These are phyloP conservation scores for Cutaneotrichosporon cyanovorans DNA, from an alignment of 1,284 basidiomycete genomes.

Conservation along the genomic window DNA sequence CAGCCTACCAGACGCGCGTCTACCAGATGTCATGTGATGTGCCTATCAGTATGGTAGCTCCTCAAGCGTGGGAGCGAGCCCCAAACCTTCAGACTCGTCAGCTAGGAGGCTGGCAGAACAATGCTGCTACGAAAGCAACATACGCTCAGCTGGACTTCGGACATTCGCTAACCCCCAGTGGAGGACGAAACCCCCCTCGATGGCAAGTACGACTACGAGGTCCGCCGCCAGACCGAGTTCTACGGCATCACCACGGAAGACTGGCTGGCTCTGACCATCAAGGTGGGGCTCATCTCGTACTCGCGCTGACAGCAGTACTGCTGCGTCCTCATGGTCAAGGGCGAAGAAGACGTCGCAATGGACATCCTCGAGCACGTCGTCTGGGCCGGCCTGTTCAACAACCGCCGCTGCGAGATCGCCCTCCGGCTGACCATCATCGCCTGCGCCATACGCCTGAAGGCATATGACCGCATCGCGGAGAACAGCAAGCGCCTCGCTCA, in stretches of 20 bases:
- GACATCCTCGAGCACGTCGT: slow-evolving; percentile 73
- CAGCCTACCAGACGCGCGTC: too few species aligned
- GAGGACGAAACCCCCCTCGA: slow-evolving; percentile 36
- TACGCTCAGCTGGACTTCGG: too few species aligned
- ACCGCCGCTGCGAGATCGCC: slow-evolving; percentile 57
- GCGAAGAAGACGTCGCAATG: slow-evolving; percentile 60
- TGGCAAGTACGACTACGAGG: slow-evolving; percentile 21
- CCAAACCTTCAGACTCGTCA: too few species aligned
- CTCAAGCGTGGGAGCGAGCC: too few species aligned
- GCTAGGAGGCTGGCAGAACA: too few species aligned
- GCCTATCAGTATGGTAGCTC: too few species aligned
- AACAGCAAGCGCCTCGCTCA: slow-evolving; percentile 48
- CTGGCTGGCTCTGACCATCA: slow-evolving; percentile 78
- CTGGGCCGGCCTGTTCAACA: slow-evolving; percentile 67
- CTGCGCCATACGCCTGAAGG: slow-evolving; percentile 57
- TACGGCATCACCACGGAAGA: slow-evolving; percentile 75
- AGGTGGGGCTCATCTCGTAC: slow-evolving; percentile 52
- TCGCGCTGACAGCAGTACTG: slow-evolving; percentile 57
- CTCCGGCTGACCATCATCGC: slow-evolving; percentile 68
- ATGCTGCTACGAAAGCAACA: too few species aligned
- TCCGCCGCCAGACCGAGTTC: slow-evolving; percentile 50
- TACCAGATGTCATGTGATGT: too few species aligned
- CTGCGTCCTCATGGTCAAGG: slow-evolving; percentile 62
- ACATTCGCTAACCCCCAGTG: too few species aligned
- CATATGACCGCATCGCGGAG: slow-evolving; percentile 58